Percentiles rank a stretch among this genome's conserved stretches.
phyloP scores from a whole-genome alignment of 1,284 basidiomycete genomes.

The Malassezia slooffiae region DNA sequence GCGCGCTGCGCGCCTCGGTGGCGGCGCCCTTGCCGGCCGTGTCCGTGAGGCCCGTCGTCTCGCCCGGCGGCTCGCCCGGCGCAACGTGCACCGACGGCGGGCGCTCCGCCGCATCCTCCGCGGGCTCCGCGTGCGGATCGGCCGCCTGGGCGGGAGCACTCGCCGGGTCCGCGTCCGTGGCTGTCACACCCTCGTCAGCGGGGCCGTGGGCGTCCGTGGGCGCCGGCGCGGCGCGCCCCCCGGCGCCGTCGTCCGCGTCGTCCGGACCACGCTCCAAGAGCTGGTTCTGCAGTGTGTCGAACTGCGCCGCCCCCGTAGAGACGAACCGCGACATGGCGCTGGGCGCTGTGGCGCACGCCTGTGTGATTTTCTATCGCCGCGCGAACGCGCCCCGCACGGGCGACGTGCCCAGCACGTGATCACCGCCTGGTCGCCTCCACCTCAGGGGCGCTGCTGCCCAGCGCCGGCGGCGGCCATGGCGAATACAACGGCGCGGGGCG shows the following conservation, averaged over 20 bases:
- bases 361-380: not conserved
- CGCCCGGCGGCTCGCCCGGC: too few species aligned
- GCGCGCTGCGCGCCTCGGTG: not conserved
- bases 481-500: slow-evolving; percentile 74
- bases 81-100: slow-evolving; percentile 7
- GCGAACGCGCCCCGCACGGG: not conserved
- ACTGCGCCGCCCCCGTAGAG: slow-evolving; percentile 32
- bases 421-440: not conserved
- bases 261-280: slow-evolving; percentile 26
- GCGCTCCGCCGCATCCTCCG: too few species aligned
- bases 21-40: slow-evolving; percentile 4
- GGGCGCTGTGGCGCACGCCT: not conserved
- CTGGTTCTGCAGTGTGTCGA: slow-evolving; percentile 34
- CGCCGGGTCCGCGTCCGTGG: too few species aligned
- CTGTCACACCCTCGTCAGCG: too few species aligned
- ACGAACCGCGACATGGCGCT: slow-evolving; percentile 40
- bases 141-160: not conserved
- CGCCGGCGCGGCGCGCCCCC: too few species aligned
- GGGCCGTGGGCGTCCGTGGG: too few species aligned
- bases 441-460: too few species aligned
- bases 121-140: not conserved
- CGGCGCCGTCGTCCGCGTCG: too few species aligned
- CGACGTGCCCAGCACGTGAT: not conserved
- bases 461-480: slow-evolving; percentile 58
- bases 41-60: not conserved